These are phyloP conservation scores for Collybiopsis luxurians DNA, from an alignment of 768 basidiomycete species.

Conservation along the genomic window DNA sequence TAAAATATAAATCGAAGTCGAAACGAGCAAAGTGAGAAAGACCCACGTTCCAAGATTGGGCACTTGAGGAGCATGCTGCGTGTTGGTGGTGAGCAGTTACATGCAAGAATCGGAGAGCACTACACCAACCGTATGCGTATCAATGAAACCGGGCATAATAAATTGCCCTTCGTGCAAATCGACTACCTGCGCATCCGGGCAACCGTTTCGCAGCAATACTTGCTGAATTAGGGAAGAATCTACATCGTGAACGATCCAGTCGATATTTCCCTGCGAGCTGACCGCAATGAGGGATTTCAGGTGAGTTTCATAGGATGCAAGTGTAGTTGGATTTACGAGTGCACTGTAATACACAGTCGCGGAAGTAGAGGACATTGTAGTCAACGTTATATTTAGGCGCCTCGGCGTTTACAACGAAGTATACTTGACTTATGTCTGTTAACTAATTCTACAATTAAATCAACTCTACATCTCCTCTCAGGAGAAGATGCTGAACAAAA, in stretches of 20 bases:
- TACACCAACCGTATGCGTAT: conserved; percentile 86
- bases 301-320: conserved; percentile 34
- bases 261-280: conserved; percentile 50
- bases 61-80: conserved; percentile 77
- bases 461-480: conserved; percentile 72
- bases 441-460: too few species aligned
- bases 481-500: conserved; percentile 71
- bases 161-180: conserved; percentile 56
- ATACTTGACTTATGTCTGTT: too few species aligned
- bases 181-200: conserved; percentile 41
- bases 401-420: too few species aligned
- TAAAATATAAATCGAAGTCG: background rate
- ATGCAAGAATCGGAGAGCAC: background rate
- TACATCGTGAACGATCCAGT: conserved; percentile 70
- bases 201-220: conserved; percentile 50
- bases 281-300: conserved; percentile 51
- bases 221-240: conserved; percentile 43
- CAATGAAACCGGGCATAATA: conserved; percentile 84
- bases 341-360: conserved; percentile 46
- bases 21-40: background rate
- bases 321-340: conserved; percentile 43
- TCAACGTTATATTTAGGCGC: background rate
- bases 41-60: conserved; percentile 61
- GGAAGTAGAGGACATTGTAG: background rate
- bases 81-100: background rate